Percentiles rank a stretch among this genome's conserved stretches.
Conservation (phyloP, 2,329 filamentous ascomycete genomes). For the Leptosphaerulina australis region DNA sequence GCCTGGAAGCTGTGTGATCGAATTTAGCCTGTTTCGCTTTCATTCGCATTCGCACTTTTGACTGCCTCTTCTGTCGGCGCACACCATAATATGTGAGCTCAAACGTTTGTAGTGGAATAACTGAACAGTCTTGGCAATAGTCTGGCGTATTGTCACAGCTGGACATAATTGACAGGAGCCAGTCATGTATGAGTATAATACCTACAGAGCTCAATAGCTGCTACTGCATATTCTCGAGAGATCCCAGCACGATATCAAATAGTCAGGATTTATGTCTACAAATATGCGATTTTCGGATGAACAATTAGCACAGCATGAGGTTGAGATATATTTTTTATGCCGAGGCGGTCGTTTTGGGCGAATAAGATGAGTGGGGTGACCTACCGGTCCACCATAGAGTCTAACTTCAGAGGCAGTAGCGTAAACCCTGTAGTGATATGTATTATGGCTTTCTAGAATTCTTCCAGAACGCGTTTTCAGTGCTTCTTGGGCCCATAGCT, state of each 20-base stretch:
- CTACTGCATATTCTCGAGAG: too few relatives aligned
- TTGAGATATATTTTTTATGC: too few relatives aligned
- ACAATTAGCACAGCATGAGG: background rate
- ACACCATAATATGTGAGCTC: background rate
- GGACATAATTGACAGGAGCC: too few relatives aligned
- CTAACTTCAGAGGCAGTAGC: background rate
- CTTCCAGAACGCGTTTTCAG: background rate
- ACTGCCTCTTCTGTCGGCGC: background rate
- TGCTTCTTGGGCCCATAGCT: background rate
- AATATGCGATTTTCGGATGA: too few relatives aligned
- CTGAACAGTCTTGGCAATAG: too few relatives aligned
- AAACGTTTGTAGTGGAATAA: background rate
- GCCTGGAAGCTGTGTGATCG: too few relatives aligned
- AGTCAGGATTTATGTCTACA: too few relatives aligned
- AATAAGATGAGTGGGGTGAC: constrained; percentile 10
- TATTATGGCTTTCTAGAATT: background rate
- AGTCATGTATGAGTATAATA: too few relatives aligned
- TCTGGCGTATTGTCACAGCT: too few relatives aligned
- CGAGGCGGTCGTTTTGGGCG: background rate
- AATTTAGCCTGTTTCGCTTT: background rate
- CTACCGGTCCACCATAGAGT: background rate
- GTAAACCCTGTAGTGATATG: constrained; percentile 3
- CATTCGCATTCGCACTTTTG: constrained; percentile 1
- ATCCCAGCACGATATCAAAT: too few relatives aligned
- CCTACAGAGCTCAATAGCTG: too few relatives aligned